Base-by-base conservation (phyloP, 345 rosid genomes). In the Toxicodendron radicans region DNA sequence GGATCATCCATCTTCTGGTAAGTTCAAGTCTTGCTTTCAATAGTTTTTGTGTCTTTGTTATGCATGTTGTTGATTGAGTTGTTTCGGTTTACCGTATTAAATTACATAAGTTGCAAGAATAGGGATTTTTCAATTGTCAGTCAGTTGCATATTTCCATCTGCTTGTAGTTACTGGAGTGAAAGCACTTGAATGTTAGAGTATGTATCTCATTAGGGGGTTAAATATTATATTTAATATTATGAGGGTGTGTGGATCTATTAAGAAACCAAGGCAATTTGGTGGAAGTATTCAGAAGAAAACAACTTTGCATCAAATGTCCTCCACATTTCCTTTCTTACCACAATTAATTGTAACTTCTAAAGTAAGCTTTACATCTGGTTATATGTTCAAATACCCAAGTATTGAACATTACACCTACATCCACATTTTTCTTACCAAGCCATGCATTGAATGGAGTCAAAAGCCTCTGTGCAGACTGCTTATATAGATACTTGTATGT, bases 1-100 rank as follows among this genome's bases (percentile, higher is more conserved):
- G 58, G 85, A 83, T 68, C 83, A 73, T 60, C 77, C 64, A 41
- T 76, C 76, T 10, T 73, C 80, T 61, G 93, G 95, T 92, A 87
- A 68, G 64, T 69, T 62, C 10, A 53, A 63, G 54, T 54, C 57
- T 64, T 43, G 18, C 64, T 58, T 56, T 54, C 45, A 24, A 14
- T 32, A 16, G 41, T 66, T 74, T 49, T 64, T 45, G 13, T 27
- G 45, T 8, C 10, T 18, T 3, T 71, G 10, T 48, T 7, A 7
- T 53, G 33, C 7, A 35, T 70, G 48, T 43, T 71, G 17, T 35
- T 46, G 57, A 41, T 41, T 35, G 11, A 38, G 14, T 12, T 64
- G 45, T 41, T 64, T 7, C 7, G 20, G 7, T 38, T 64, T 41
- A 10, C 32, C 46, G 18, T 2, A 48, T 48, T 48, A 48, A 48